A percentile compares a stretch with the other conserved stretches of the same genome.
phyloP scores from a whole-genome alignment of 495 filamentous ascomycete genomes.

The Penicillium canescens region DNA sequence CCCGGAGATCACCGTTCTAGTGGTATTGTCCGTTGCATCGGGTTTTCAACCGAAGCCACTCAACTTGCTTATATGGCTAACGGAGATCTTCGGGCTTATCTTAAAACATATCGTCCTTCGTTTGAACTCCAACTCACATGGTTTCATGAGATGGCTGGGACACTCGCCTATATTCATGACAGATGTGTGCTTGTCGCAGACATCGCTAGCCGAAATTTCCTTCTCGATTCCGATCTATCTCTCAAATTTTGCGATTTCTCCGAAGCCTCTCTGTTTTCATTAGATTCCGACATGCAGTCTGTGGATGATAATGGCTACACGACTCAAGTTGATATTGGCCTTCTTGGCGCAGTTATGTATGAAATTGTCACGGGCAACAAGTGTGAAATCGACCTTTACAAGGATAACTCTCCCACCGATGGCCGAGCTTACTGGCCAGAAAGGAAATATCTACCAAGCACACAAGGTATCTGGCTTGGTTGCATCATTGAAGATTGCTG shows the following conservation, averaged over 20 bases:
- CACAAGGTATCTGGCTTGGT: too few relatives aligned
- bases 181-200: slow-evolving; percentile 30
- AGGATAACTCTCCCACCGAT: slow-evolving; percentile 19
- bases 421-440: too few relatives aligned
- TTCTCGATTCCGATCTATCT: slow-evolving; percentile 30
- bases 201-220: slow-evolving; percentile 30
- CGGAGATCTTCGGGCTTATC: slow-evolving; percentile 28
- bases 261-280: slow-evolving; percentile 25
- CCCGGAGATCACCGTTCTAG: slow-evolving; percentile 9
- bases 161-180: slow-evolving; percentile 26
- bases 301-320: slow-evolving; percentile 27
- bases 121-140: slow-evolving; percentile 22
- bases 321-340: slow-evolving; percentile 26
- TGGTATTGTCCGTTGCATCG: slow-evolving; percentile 22
- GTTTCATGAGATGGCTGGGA: slow-evolving; percentile 29
- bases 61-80: slow-evolving; percentile 26
- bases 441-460: too few relatives aligned
- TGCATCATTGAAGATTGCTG: too few relatives aligned
- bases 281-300: slow-evolving; percentile 25
- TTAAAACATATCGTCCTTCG: slow-evolving; percentile 16
- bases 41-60: slow-evolving; percentile 15
- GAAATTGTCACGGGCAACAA: slow-evolving; percentile 26
- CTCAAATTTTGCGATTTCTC: slow-evolving; percentile 34
- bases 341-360: slow-evolving; percentile 32
- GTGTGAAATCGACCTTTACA: slow-evolving; percentile 30